These are phyloP conservation scores for Eucalyptus decipiens DNA, from an alignment of 345 rosid species.

Conservation along the genomic window DNA sequence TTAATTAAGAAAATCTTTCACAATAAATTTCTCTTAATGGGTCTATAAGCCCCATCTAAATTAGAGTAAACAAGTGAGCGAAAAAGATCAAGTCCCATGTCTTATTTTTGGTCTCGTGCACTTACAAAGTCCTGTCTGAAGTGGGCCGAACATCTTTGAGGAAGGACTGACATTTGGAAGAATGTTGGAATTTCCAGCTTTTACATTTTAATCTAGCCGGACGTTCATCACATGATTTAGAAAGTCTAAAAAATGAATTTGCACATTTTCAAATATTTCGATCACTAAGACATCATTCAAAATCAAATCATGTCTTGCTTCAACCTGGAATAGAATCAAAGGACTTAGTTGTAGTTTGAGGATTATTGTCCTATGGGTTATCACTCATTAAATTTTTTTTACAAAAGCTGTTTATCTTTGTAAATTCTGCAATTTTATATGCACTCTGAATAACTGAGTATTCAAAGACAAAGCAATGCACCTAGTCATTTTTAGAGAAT, in stretches of 20 bases:
- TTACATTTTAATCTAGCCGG: fast-evolving
- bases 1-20: background rate
- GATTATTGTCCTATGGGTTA: background rate
- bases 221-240: background rate
- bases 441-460: background rate
- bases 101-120: background rate
- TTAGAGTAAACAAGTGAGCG: background rate
- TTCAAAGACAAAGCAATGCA: background rate
- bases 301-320: background rate
- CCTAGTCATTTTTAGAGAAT: background rate
- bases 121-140: fast-evolving
- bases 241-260: background rate
- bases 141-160: fast-evolving
- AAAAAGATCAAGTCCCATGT: background rate
- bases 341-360: background rate
- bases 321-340: background rate
- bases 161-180: fast-evolving
- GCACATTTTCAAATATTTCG: background rate
- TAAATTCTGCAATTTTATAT: background rate
- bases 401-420: background rate
- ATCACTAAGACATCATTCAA: background rate
- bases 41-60: background rate
- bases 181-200: background rate
- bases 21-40: background rate
- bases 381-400: background rate